These are phyloP conservation scores for Apiotrichum gamsii DNA, from an alignment of 1,284 basidiomycete species.

Conservation along the genomic window DNA sequence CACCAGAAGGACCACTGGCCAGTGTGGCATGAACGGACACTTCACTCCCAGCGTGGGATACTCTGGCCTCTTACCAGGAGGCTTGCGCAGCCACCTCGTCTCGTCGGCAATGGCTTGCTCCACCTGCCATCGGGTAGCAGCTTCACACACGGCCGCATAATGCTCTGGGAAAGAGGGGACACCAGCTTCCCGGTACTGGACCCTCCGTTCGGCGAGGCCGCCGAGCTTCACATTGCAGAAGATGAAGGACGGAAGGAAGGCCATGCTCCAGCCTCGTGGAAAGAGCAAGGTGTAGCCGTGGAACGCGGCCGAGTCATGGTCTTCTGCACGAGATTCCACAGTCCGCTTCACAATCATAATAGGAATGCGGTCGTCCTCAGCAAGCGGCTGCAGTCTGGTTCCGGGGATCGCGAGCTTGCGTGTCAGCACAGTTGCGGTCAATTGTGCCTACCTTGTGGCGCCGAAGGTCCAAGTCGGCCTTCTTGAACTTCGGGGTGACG, in stretches of 20 bases:
- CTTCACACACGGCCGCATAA: conserved; percentile 55
- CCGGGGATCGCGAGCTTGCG: conserved; percentile 68
- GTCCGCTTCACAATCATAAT: conserved; percentile 74
- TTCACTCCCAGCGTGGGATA: conserved; percentile 60
- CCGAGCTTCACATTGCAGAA: conserved; percentile 73
- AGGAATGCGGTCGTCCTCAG: conserved; percentile 73
- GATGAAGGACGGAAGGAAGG: conserved; percentile 72
- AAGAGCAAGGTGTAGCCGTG: conserved; percentile 80
- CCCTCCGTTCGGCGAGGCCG: conserved; percentile 68
- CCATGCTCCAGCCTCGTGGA: conserved; percentile 79
- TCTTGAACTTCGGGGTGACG: conserved; percentile 59
- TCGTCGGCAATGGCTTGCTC: conserved; percentile 52
- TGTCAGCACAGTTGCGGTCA: background rate
- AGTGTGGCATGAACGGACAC: conserved; percentile 70
- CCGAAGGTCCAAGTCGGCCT: conserved; percentile 74
- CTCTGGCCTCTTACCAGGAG: conserved; percentile 74
- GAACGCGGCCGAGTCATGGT: conserved; percentile 41
- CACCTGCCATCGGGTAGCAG: conserved; percentile 54
- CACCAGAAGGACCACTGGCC: conserved; percentile 56
- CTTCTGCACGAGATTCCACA: conserved; percentile 40
- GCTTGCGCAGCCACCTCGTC: conserved; percentile 67
- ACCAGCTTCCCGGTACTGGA: conserved; percentile 73
- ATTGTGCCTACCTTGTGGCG: conserved; percentile 56
- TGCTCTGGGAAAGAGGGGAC: conserved; percentile 71
- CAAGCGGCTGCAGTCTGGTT: conserved; percentile 57